Percentiles rank a stretch among this genome's conserved stretches.
Conservation (phyloP, 768 basidiomycete species). For the Galerina marginata region DNA sequence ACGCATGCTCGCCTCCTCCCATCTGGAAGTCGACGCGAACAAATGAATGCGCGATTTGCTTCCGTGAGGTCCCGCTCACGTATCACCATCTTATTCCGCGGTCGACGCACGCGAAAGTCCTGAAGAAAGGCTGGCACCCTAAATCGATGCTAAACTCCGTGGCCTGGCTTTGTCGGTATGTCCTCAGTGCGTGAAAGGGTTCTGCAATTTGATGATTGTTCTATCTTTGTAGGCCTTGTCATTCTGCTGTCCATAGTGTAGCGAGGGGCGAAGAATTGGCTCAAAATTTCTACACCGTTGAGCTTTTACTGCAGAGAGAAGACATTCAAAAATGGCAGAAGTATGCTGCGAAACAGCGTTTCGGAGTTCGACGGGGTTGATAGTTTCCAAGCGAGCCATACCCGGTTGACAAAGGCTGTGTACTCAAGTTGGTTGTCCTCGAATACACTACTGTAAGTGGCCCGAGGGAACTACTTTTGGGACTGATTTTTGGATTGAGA, state of each 20-base stretch:
- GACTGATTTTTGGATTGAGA: too few relatives aligned
- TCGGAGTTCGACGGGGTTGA: slow-evolving; percentile 28
- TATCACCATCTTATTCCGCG: slow-evolving; percentile 68
- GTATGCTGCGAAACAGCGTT: slow-evolving; percentile 56
- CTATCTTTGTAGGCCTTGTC: slow-evolving; percentile 49
- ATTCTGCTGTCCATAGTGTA: slow-evolving; percentile 47
- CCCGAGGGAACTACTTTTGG: too few relatives aligned
- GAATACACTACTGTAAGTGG: too few relatives aligned
- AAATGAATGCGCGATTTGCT: slow-evolving; percentile 63
- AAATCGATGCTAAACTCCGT: slow-evolving; percentile 59
- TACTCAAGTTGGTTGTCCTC: too few relatives aligned
- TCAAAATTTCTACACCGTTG: slow-evolving; percentile 52
- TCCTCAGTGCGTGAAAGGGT: not conserved
- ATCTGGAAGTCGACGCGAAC: slow-evolving; percentile 59
- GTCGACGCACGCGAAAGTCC: slow-evolving; percentile 55
- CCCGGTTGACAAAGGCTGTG: too few relatives aligned
- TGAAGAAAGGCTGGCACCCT: slow-evolving; percentile 63
- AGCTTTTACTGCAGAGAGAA: slow-evolving; percentile 53
- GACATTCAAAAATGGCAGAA: slow-evolving; percentile 61
- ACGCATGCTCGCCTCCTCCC: slow-evolving; percentile 54
- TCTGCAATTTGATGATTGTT: not conserved
- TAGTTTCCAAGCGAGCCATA: too few relatives aligned
- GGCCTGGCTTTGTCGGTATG: slow-evolving; percentile 63
- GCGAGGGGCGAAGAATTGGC: slow-evolving; percentile 58
- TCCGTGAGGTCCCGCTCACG: slow-evolving; percentile 58